A percentile compares a stretch with the other conserved stretches of the same genome.
phyloP scores from a whole-genome alignment of 2,329 filamentous ascomycete genomes.

The Monilinia fructicola region DNA sequence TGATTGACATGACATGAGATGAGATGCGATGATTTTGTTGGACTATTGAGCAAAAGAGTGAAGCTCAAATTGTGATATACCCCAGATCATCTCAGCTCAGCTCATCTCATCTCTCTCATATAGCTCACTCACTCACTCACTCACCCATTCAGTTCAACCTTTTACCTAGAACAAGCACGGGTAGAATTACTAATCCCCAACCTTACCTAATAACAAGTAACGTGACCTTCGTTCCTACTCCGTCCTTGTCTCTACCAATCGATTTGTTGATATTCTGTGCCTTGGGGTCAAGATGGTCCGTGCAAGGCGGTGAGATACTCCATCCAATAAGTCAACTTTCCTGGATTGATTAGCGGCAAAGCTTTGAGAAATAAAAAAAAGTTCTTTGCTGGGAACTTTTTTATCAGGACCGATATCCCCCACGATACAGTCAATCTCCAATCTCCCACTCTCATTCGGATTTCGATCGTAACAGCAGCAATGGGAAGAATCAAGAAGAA shows the following conservation, averaged over 20 bases:
- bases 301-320: constrained; percentile 25
- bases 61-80: constrained; percentile 24
- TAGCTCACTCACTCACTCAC: not conserved
- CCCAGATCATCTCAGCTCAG: not conserved
- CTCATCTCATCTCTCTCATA: not conserved
- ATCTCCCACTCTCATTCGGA: not conserved
- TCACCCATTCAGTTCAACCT: not conserved
- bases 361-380: constrained; percentile 23
- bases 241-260: constrained; percentile 10
- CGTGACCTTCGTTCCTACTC: not conserved
- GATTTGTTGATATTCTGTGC: constrained; percentile 14
- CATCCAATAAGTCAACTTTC: constrained; percentile 21
- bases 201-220: no score
- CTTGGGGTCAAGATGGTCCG: not conserved
- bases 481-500: constrained; percentile 90
- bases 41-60: constrained; percentile 29
- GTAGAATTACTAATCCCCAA: no score
- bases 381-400: constrained; percentile 21
- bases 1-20: constrained; percentile 34
- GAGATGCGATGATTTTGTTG: not conserved
- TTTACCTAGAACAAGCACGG: no score
- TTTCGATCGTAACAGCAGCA: constrained; percentile 31
- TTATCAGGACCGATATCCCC: constrained; percentile 23
- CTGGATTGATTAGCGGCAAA: constrained; percentile 15
- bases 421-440: constrained; percentile 1